Base-by-base conservation (phyloP, 2,329 filamentous ascomycete species). In the Thielaviopsis euricoi region DNA sequence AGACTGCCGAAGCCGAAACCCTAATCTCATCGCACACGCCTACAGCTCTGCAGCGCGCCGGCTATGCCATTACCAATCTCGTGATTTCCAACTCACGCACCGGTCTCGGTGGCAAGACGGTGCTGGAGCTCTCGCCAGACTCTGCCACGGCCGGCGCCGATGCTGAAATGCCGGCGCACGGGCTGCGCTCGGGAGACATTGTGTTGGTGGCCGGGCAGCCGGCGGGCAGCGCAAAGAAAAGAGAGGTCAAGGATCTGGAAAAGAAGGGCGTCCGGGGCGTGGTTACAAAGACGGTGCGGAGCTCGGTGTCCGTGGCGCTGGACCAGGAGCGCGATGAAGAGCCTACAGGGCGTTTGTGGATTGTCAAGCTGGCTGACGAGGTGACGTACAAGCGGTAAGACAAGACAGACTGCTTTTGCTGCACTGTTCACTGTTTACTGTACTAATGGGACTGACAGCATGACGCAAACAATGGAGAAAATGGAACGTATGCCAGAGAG, bases 71-170 rank as follows among this genome's bases (percentile, higher is more conserved):
- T 64, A 81, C 82, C 17, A 91, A 90, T 69, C 80, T 97, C 9
- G 73, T 80, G 33, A 73, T 95, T 37, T 74, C 78, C 12, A 84
- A 86, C 19, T 86, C 87, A 67, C 84, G 90, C 29, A 98, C 93
- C 0, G 93, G 93, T 0, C 76, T 96, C 43, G 93, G 90, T 17
- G 93, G 93, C n/a, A 87, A 89, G 62, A 89, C 87, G 0, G 85
- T 98, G 1, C 73, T 96, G 3, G 90, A 96, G 68, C 81, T 98
- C 1, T 72, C 73, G 17, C 74, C 81, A 0, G 91, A 96, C 65
- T 71, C 80, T n/a, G 86, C 89, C 0, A 78, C 85, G 1, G 76
- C 79, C 3, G 62, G 63, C 15, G 58, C 40, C 17, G 53, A 58
- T 53, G 59, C 59, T 10, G 80, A 82, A 62, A 72, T 91, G 21